A percentile compares a stretch with the other conserved stretches of the same genome.
Conservation (phyloP, 2,329 filamentous ascomycete species). For the Sporothrix phasma region DNA sequence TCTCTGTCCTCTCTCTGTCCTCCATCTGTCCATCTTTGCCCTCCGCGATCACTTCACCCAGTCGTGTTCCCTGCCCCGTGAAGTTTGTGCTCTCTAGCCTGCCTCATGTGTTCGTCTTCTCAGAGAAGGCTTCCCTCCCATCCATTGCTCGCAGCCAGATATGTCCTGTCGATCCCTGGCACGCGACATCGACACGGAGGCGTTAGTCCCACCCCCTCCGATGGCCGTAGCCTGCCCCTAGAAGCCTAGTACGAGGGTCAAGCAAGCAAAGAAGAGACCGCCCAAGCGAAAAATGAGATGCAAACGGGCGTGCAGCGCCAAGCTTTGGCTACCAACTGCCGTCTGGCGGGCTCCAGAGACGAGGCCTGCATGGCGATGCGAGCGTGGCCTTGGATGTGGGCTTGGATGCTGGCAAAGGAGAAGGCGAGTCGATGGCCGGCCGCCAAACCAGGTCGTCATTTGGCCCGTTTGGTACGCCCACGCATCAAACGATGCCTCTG, state of each 20-base stretch:
- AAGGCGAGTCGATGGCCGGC: background rate
- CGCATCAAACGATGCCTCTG: slow-evolving; percentile 6
- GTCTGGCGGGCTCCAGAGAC: slow-evolving; percentile 7
- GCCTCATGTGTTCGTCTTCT: background rate
- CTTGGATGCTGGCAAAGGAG: background rate
- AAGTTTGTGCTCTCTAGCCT: slow-evolving; percentile 1
- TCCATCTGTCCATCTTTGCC: too few relatives aligned
- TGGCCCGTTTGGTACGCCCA: background rate
- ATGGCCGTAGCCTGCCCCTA: background rate
- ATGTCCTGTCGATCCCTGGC: slow-evolving; percentile 10
- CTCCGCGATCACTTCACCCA: background rate
- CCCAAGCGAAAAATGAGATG: background rate
- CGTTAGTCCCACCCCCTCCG: background rate
- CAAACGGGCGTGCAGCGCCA: slow-evolving; percentile 8
- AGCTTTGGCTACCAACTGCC: slow-evolving; percentile 11
- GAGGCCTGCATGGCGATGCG: background rate
- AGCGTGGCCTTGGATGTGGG: background rate
- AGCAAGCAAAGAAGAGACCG: background rate
- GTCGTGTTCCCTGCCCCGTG: background rate
- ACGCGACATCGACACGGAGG: slow-evolving; percentile 9
- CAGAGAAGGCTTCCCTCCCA: background rate
- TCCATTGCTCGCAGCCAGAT: background rate
- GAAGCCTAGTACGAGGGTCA: background rate
- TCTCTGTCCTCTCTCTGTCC: too few relatives aligned
- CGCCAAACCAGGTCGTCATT: background rate